Conservation (phyloP, 306 rosid genomes). For the Dicorynia guianensis region DNA sequence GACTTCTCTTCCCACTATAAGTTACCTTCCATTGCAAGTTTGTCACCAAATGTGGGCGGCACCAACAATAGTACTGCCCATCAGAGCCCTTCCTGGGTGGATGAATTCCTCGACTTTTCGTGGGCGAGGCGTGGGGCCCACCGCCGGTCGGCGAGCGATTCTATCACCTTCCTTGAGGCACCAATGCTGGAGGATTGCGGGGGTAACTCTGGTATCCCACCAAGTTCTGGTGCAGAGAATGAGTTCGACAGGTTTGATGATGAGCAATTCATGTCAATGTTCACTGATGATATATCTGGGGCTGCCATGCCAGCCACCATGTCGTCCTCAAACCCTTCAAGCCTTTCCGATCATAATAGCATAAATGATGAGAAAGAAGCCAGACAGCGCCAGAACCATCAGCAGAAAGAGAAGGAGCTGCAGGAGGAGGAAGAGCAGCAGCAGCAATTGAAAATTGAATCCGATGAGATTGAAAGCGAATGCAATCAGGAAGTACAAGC, state of each 20-base stretch:
- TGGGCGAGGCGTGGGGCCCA: conserved; percentile 72
- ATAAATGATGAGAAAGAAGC: conserved; percentile 64
- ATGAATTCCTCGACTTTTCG: conserved; percentile 87
- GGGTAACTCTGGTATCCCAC: not conserved
- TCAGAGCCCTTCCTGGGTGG: conserved; percentile 82
- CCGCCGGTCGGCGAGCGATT: conserved; percentile 81
- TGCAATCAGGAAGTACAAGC: conserved; percentile 55
- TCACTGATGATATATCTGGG: conserved; percentile 61
- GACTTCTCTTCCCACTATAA: conserved; percentile 58
- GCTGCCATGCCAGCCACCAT: conserved; percentile 40
- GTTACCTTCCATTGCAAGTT: conserved; percentile 48
- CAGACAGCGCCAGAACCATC: conserved; percentile 8
- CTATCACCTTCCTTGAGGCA: conserved; percentile 69
- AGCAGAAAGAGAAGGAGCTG: conserved; percentile 3
- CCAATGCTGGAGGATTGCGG: conserved; percentile 69
- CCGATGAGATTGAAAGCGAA: conserved; percentile 70
- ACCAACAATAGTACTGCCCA: not conserved
- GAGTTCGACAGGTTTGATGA: conserved; percentile 84
- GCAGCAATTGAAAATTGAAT: conserved; percentile 61
- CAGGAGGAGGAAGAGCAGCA: conserved; percentile 8
- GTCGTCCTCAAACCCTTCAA: conserved; percentile 78
- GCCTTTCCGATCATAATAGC: conserved; percentile 85
- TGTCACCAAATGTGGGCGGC: conserved; percentile 33
- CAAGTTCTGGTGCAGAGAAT: not conserved
- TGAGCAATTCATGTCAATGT: conserved; percentile 89